Conservation (phyloP, 2,329 filamentous ascomycete species). For the Decorospora gaudefroyi region DNA sequence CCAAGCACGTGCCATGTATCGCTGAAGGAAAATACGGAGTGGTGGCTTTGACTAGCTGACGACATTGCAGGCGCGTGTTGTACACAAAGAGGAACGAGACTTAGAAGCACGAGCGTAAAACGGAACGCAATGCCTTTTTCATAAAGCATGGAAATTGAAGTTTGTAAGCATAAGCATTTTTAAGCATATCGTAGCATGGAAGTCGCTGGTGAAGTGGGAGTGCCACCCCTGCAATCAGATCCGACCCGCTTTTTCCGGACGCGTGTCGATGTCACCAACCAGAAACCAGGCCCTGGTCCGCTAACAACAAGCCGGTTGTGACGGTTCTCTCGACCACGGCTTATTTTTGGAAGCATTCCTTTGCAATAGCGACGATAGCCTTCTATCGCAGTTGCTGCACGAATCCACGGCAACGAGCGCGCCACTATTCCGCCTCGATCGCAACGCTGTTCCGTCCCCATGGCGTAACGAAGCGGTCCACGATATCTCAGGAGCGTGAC, state of each 20-base stretch:
- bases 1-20: constrained; percentile 59
- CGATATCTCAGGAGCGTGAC: constrained; percentile 21
- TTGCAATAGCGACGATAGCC: constrained; percentile 3
- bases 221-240: constrained; percentile 11
- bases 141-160: too few relatives aligned
- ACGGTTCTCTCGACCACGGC: constrained; percentile 24
- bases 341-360: constrained; percentile 9
- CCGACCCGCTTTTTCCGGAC: constrained; percentile 32
- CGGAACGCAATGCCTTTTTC: too few relatives aligned
- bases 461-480: constrained; percentile 37
- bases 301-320: constrained; percentile 25
- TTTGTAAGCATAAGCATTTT: too few relatives aligned
- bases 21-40: constrained; percentile 40
- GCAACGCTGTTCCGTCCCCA: constrained; percentile 22
- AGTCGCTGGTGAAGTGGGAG: constrained; percentile 13
- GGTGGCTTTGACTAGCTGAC: too few relatives aligned
- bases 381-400: constrained; percentile 1
- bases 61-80: too few relatives aligned
- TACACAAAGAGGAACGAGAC: too few relatives aligned
- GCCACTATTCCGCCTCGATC: constrained; percentile 4
- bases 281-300: constrained; percentile 20
- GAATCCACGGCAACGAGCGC: not conserved
- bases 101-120: too few relatives aligned
- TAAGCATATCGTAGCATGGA: too few relatives aligned
- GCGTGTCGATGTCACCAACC: constrained; percentile 25